Base-by-base conservation (phyloP, 495 filamentous ascomycete species). In the Xylaria grammica region DNA sequence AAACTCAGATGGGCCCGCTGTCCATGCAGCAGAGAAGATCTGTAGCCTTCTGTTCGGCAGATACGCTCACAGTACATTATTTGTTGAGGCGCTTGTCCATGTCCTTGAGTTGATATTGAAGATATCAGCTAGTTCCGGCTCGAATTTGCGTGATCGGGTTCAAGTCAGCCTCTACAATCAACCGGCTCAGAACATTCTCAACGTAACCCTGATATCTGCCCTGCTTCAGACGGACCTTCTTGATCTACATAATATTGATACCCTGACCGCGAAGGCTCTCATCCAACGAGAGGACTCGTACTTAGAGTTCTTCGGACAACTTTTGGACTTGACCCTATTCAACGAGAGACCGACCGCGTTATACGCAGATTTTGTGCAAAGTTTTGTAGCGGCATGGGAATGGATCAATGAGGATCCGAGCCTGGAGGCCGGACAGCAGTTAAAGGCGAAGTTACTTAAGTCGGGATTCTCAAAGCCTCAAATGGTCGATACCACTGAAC, bases 301-400 rank as follows among this genome's bases (percentile, higher is more conserved):
- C 3, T 72, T 97, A 15, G 86, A 92, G 54, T 89, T 96, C 67
- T 81, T 98, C 22, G 85, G 87, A 15, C 84, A 85, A 36, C 76
- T 98, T 15, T 80, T 97, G 72, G 88, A 93, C 69, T 84, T 89
- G 29, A 84, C 93, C 17, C 78, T 97, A 3, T 84, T 96, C 56
- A 90, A 85, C 69, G 89, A 94, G 45, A 84, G 86, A 56, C 90
- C 92, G 0, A 79, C 89, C 19, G 90, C 89, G 1, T 79, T 97
- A 44, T 87, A 91, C 67, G 86, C 93, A 4, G 94, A 98, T 77
- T 97, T 97, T 75, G 89, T 91, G 11, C 85, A 85, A 62, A 96
- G 88, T 74, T 81, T 90, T 66, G 89, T 91, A 68, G 92, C 89
- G 46, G 86, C 96, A 57, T 91, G 89, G 72, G 84, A 89, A 49